phyloP scores from a whole-genome alignment of 2,329 filamentous ascomycete genomes.

The Fusarium sp. region DNA sequence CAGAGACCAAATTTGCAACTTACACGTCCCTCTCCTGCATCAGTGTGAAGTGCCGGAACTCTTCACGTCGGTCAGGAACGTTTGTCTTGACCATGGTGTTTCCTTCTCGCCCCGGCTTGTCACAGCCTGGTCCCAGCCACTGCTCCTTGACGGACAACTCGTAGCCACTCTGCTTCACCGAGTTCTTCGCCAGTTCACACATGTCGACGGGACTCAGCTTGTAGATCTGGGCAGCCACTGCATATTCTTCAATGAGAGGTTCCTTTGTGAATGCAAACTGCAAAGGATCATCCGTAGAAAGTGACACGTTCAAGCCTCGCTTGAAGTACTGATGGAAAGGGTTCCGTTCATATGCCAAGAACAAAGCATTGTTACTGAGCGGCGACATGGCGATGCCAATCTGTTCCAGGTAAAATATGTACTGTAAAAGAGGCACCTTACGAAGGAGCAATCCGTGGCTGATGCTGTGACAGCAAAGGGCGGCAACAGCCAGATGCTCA shows the following conservation, averaged over 20 bases:
- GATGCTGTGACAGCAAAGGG: slow-evolving; percentile 95
- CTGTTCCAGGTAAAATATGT: slow-evolving; percentile 97
- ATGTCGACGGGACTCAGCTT: slow-evolving; percentile 97
- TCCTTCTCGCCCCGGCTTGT: slow-evolving; percentile 81
- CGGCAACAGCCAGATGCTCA: slow-evolving; percentile 92
- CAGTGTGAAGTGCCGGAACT: slow-evolving; percentile 89
- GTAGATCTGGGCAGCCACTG: slow-evolving; percentile 97
- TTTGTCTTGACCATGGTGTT: slow-evolving; percentile 98
- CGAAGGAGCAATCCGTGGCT: slow-evolving; percentile 92
- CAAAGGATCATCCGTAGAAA: slow-evolving; percentile 95
- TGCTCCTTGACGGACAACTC: slow-evolving; percentile 89
- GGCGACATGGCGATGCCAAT: slow-evolving; percentile 99
- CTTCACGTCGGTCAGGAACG: slow-evolving; percentile 91
- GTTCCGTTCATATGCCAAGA: slow-evolving; percentile 96
- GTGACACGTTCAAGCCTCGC: slow-evolving; percentile 91
- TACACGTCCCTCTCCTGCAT: slow-evolving; percentile 87
- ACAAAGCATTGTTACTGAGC: slow-evolving; percentile 95
- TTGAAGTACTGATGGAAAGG: slow-evolving; percentile 97
- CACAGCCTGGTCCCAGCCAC: slow-evolving; percentile 87
- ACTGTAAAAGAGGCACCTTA: slow-evolving; percentile 94
- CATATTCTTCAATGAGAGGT: slow-evolving; percentile 97
- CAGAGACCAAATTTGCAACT: slow-evolving; percentile 49
- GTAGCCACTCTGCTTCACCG: slow-evolving; percentile 93
- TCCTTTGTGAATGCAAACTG: slow-evolving; percentile 99
- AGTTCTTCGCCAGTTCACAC: slow-evolving; percentile 98